phyloP scores from a whole-genome alignment of 257 asterid species.

The Parsonsia alboflavescens region DNA sequence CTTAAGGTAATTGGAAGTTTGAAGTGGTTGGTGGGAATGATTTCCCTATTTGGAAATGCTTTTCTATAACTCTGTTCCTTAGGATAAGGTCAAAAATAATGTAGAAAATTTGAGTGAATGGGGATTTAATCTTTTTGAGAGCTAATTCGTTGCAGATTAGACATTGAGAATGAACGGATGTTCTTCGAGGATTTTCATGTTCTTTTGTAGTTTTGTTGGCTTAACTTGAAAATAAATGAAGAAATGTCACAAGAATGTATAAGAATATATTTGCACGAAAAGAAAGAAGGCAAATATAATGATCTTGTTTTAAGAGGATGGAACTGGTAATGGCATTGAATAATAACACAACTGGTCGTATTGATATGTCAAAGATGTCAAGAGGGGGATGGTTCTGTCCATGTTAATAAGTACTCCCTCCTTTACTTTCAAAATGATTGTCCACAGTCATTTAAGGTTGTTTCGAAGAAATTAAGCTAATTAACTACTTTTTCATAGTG shows the following conservation, averaged over 20 bases:
- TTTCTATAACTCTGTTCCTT: background rate
- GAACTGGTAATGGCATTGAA: too few relatives aligned
- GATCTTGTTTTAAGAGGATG: too few relatives aligned
- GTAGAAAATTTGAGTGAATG: too few relatives aligned
- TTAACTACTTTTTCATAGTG: too few relatives aligned
- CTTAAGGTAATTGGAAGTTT: background rate
- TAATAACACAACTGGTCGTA: too few relatives aligned
- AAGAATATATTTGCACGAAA: background rate
- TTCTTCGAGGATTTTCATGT: background rate
- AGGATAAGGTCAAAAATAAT: too few relatives aligned
- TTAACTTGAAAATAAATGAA: background rate
- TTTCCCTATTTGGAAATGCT: background rate
- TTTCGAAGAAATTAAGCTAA: too few relatives aligned
- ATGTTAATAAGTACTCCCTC: too few relatives aligned
- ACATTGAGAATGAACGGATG: background rate
- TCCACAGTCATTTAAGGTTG: too few relatives aligned
- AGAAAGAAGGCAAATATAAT: too few relatives aligned
- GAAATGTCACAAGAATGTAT: background rate
- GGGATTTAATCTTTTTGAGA: background rate
- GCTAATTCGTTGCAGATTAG: background rate
- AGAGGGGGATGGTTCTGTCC: background rate
- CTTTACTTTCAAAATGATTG: too few relatives aligned
- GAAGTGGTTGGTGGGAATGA: background rate
- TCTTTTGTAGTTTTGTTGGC: background rate
- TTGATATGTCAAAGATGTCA: conserved; percentile 1